These are phyloP conservation scores for Haplosporangium sp. DNA, from an alignment of 371 early-diverging fungal genomes.

Conservation along the genomic window DNA sequence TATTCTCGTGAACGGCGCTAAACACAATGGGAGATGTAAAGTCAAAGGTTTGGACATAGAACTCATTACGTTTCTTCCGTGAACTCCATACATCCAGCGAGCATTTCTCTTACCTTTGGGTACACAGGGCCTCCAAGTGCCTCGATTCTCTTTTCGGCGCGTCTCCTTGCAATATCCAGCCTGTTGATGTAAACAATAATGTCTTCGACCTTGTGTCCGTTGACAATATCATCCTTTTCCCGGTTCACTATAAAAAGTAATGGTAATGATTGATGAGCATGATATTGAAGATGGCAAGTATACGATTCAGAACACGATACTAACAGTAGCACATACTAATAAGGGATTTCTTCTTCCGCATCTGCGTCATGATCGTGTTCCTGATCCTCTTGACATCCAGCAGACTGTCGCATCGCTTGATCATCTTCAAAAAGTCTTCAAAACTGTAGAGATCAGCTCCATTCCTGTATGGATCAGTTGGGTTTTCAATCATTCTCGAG, in stretches of 20 bases:
- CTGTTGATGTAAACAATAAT: conserved; percentile 78
- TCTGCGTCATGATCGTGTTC: conserved; percentile 80
- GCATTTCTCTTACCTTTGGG: conserved; percentile 49
- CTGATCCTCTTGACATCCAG: conserved; percentile 73
- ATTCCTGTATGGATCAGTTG: conserved; percentile 37
- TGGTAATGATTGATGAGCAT: neutral
- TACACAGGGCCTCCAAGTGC: conserved; percentile 67
- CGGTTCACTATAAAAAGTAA: conserved; percentile 63
- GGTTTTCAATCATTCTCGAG: conserved; percentile 20
- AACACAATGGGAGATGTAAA: neutral
- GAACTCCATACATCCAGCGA: neutral
- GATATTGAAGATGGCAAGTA: neutral
- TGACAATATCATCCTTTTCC: conserved; percentile 77
- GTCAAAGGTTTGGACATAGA: neutral
- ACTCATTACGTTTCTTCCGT: no score
- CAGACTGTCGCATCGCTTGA: conserved; percentile 76
- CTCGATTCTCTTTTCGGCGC: conserved; percentile 80
- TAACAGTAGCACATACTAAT: conserved; percentile 55
- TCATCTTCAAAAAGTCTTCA: conserved; percentile 80
- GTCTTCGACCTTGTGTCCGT: conserved; percentile 85
- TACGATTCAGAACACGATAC: neutral
- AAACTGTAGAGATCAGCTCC: conserved; percentile 66
- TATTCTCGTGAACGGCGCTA: conserved; percentile 32
- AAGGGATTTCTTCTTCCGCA: conserved; percentile 72
- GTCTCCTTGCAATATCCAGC: conserved; percentile 76